Conservation (phyloP, 768 basidiomycete species). For the Tylopilus vinaceipallidus region DNA sequence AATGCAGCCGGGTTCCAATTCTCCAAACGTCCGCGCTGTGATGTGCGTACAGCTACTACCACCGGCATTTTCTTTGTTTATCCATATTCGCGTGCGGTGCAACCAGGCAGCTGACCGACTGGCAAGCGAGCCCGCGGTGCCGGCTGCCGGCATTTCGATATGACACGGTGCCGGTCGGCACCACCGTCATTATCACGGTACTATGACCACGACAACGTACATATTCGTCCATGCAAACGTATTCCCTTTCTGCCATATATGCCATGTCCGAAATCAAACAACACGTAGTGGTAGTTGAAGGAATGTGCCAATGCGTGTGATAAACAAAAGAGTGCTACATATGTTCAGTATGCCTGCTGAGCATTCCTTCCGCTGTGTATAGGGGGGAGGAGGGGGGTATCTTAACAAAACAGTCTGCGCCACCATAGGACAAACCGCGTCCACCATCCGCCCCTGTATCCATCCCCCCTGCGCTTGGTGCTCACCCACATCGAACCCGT, state of each 20-base stretch:
- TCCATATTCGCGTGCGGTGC: not conserved
- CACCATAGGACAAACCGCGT: constrained; percentile 77
- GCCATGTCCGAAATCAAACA: constrained; percentile 27
- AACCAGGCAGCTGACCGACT: not conserved
- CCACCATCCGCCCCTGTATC: constrained; percentile 81
- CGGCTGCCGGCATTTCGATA: constrained; percentile 8
- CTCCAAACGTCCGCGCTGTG: not conserved
- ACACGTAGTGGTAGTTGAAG: constrained; percentile 24
- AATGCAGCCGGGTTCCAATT: no score
- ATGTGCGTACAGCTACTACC: no score
- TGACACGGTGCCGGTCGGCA: constrained; percentile 16
- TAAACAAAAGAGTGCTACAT: constrained; percentile 34
- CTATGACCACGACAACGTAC: no score
- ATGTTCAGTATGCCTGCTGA: constrained; percentile 30
- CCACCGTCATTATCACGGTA: no score
- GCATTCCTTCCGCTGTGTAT: not conserved
- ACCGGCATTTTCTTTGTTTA: not conserved
- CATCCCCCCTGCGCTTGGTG: constrained; percentile 51
- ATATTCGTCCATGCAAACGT: no score
- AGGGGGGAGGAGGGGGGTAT: constrained; percentile 16
- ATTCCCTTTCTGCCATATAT: constrained; percentile 2
- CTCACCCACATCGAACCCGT: constrained; percentile 87
- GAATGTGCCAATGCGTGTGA: constrained; percentile 26
- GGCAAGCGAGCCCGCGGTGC: constrained; percentile 1
- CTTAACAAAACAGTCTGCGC: constrained; percentile 72